Base-by-base conservation (phyloP, 1,284 basidiomycete species). In the Ustilago trichophora region DNA sequence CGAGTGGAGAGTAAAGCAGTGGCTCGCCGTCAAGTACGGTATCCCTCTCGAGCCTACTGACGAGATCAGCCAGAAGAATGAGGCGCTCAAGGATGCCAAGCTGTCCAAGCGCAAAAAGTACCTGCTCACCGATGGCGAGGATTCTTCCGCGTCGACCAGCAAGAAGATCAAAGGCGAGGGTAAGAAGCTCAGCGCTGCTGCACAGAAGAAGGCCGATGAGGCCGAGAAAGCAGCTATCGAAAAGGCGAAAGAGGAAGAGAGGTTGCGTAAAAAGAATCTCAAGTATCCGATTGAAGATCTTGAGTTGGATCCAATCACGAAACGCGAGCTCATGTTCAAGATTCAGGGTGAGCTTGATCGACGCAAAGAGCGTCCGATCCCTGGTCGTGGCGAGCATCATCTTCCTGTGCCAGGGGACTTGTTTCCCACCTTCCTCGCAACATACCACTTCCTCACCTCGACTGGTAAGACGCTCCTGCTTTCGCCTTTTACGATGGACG, bases 401-500 rank as follows among this genome's bases (percentile, higher is more conserved):
- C 83, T 97, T 41, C 92, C 92, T 0, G 86, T 89, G 36, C 85
- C 85, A 18, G 84, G 85, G 4, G 87, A 87, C 9, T 84, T 87
- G 7, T 94, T 96, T 69, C 93, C 96, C 79, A 84, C 86, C 16
- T 92, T 97, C 82, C 83, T 98, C 38, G 88, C 90, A 86, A 85
- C 88, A 16, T 98, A 93, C 92, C 93, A 91, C 81, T 96, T 96
- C 82, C 83, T 98, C 68, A 89, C 91, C 56, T 89, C 93, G 50
- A 92, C 93, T 82, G 92, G 93, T 8, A 89, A 91, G 85, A 89
- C 93, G 3, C 85, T 98, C 13, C 88, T 90, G 64, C 83, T 98
- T 10, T 95, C 94, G n/a, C 84, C 89, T 10, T 92, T 98, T 80
- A 90, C 92, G 0, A 85, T 98, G 73, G 96, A 98, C 81, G 96